Conservation (phyloP, 2,329 filamentous ascomycete genomes). For the Calonectria pseudoreteaudii region DNA sequence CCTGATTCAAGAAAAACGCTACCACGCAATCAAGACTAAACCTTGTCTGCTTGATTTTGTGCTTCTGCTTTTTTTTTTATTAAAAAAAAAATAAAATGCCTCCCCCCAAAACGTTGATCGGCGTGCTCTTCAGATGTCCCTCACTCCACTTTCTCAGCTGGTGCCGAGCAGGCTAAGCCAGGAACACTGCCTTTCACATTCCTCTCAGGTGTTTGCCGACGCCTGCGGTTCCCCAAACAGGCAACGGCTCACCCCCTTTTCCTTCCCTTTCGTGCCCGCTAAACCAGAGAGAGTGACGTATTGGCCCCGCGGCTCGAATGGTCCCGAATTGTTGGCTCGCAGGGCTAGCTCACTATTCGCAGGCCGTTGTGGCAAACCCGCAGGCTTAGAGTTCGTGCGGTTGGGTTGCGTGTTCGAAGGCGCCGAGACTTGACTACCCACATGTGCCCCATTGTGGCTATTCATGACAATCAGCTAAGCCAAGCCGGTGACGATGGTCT, state of each 20-base stretch:
- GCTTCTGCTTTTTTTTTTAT: neutral
- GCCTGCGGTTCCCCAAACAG: neutral
- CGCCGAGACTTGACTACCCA: neutral
- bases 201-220: neutral
- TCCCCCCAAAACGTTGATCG: neutral
- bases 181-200: slow-evolving; percentile 8
- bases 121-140: neutral
- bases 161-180: neutral
- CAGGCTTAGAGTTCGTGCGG: neutral
- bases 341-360: neutral
- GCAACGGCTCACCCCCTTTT: no score
- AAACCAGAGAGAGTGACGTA: neutral
- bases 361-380: neutral
- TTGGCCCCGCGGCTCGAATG: neutral
- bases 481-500: neutral
- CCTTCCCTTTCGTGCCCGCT: neutral
- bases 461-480: neutral
- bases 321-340: neutral
- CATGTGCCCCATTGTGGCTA: slow-evolving; percentile 1
- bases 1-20: neutral
- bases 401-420: neutral
- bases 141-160: neutral
- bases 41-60: neutral
- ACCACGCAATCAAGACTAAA: neutral
- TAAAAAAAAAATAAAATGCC: neutral